phyloP scores from a whole-genome alignment of 2,329 filamentous ascomycete genomes.

The Bipolaris gigantea region DNA sequence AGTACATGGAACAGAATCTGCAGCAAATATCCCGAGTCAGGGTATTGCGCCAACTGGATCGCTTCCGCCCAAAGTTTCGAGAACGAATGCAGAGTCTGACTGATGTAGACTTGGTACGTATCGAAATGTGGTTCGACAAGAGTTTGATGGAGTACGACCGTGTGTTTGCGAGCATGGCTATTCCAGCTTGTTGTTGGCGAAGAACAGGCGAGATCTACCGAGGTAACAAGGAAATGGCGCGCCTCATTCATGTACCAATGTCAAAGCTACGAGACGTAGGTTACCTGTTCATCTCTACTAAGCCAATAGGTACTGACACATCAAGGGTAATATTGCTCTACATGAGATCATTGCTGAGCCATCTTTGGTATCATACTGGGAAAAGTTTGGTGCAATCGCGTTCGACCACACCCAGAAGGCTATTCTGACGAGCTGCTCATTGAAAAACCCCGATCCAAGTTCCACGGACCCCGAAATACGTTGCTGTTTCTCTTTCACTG shows the following conservation, averaged over 20 bases:
- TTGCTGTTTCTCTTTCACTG: conserved; percentile 98
- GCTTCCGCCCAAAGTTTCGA: conserved; percentile 92
- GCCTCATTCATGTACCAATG: conserved; percentile 89
- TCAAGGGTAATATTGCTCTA: conserved; percentile 87
- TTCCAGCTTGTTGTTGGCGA: conserved; percentile 96
- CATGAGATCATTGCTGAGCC: conserved; percentile 97
- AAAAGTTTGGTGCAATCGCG: conserved; percentile 96
- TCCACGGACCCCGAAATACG: conserved; percentile 74
- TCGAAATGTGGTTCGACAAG: conserved; percentile 99
- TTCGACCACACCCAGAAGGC: conserved; percentile 95
- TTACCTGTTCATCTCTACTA: conserved; percentile 18
- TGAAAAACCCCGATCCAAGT: conserved; percentile 70
- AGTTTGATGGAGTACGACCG: conserved; percentile 97
- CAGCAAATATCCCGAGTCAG: conserved; percentile 81
- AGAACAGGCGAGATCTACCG: conserved; percentile 96
- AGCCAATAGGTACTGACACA: conserved; percentile 13
- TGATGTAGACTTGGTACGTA: conserved; percentile 89
- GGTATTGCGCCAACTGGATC: conserved; percentile 86
- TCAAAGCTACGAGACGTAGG: conserved; percentile 87
- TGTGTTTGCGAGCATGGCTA: conserved; percentile 98
- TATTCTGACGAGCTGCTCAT: conserved; percentile 86
- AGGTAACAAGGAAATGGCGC: conserved; percentile 98
- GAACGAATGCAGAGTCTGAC: conserved; percentile 91
- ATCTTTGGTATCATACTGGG: conserved; percentile 95
- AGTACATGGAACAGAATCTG: conserved; percentile 90